Evolutionary conservation across 306 rosid genomes (phyloP).

Genomic region (Acacia melanoxylon): DNA sequence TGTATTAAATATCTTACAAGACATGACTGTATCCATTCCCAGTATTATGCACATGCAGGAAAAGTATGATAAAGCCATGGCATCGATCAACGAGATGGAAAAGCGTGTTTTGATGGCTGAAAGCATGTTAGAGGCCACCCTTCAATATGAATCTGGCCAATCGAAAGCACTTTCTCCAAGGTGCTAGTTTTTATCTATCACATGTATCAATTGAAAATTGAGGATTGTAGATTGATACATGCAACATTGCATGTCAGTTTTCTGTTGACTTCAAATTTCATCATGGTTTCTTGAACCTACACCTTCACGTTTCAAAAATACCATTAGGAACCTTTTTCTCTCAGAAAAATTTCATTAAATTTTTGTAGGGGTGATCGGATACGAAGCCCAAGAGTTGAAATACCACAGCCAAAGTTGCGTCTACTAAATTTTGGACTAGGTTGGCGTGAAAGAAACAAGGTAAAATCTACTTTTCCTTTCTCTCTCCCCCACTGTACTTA

Average conservation of each 20-base stretch:
- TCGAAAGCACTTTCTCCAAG: constrained; percentile 75
- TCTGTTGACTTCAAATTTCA: constrained; percentile 14
- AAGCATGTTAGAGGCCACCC: constrained; percentile 90
- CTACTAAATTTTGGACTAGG: constrained; percentile 83
- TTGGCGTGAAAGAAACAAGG: constrained; percentile 94
- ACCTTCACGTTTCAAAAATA: constrained; percentile 7
- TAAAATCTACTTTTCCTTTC: constrained; percentile 33
- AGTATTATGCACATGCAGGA: constrained; percentile 61
- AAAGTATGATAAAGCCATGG: constrained; percentile 79
- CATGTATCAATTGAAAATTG: not conserved
- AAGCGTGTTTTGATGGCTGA: constrained; percentile 85
- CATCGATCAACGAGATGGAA: constrained; percentile 69
- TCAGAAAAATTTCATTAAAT: constrained; percentile 29
- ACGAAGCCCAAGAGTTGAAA: constrained; percentile 46
- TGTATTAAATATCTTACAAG: constrained; percentile 35
- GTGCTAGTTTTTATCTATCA: constrained; percentile 40
- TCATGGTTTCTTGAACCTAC: constrained; percentile 6
- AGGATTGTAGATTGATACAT: not conserved
- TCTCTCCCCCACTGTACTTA: not conserved
- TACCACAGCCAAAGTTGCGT: constrained; percentile 51
- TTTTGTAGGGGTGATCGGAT: constrained; percentile 48
- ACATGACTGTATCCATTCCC: constrained; percentile 44
- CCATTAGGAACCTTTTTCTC: constrained; percentile 15
- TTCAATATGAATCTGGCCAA: constrained; percentile 97
- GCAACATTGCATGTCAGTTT: constrained; percentile 1